Base-by-base conservation (phyloP, 805 yeast species). In the Danielozyma ontarioensis region DNA sequence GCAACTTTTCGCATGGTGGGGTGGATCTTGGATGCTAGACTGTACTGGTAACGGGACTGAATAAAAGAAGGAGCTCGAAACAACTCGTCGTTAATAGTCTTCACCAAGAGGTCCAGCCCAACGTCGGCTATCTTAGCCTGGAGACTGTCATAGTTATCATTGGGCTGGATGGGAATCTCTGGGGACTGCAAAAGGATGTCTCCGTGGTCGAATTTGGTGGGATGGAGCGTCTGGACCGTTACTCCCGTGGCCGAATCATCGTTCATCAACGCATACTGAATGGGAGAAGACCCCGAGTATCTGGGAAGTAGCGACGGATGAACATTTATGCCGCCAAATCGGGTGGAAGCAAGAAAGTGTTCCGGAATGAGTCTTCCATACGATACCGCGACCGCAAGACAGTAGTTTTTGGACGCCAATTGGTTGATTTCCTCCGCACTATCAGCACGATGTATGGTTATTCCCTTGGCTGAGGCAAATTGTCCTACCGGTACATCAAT, bases 291-390 rank as follows among this genome's bases (percentile, higher is more conserved):
- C 1, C 98, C 98, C 2, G 87, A 74, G 45, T 84, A 76, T 29
- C 60, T 62, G 0, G 98, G 98, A 6, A 93, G 67, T 5, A 88
- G 53, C 0, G 96, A 87, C 0, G 98, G 98, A 53, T 93, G 98
- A 1, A 93, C 87, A 51, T 93, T 93, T 17, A 93, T 51, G 0
- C 97, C 94, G 3, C 89, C 87, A 48, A 55, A 76, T 10, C 55
- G 53, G 14, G 79, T 59, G 0, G 53, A 31, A 0, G 49, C 31
- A 2, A 93, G 55, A 42, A 87, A 76, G 2, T 53, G 37, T 0
- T 58, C 60, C 0, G 97, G 97, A 3, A 93, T 87, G 28, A 90
- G 62, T 32, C 69, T 68, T 0, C 97, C 98, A 54, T 78, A 93
- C 0, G 97, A 87, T 1, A 88, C 97, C 0, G 97, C 97, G n/a